Conservation (phyloP, 495 filamentous ascomycete species). For the Daldinia childiae region DNA sequence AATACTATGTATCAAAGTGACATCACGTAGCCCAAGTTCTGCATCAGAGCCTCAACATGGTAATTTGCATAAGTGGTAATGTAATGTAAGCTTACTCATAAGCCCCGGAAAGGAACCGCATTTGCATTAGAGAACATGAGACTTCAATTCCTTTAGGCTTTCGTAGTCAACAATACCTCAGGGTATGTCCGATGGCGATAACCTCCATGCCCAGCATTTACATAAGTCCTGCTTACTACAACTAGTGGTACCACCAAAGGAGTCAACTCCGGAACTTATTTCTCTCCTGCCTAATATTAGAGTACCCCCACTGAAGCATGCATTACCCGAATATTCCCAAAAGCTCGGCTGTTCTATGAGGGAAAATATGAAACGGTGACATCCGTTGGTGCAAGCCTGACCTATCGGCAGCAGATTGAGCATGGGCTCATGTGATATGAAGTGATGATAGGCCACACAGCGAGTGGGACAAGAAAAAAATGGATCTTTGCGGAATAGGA, state of each 20-base stretch:
- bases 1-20: neutral
- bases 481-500: neutral
- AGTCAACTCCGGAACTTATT: neutral
- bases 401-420: neutral
- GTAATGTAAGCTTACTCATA: constrained; percentile 1
- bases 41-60: neutral
- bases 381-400: neutral
- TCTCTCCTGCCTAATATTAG: neutral
- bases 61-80: neutral
- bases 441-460: neutral
- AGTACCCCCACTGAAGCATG: neutral
- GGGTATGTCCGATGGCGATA: neutral
- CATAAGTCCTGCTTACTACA: neutral
- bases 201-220: neutral
- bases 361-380: neutral
- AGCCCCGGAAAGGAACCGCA: neutral
- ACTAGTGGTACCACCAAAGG: neutral
- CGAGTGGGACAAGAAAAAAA: neutral
- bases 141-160: neutral
- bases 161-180: neutral
- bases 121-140: neutral
- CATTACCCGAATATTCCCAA: neutral
- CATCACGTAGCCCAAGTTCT: neutral
- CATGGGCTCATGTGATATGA: neutral
- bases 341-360: neutral